Conservation (phyloP, 176 grass and related monocot species). For the Zea luxurians region DNA sequence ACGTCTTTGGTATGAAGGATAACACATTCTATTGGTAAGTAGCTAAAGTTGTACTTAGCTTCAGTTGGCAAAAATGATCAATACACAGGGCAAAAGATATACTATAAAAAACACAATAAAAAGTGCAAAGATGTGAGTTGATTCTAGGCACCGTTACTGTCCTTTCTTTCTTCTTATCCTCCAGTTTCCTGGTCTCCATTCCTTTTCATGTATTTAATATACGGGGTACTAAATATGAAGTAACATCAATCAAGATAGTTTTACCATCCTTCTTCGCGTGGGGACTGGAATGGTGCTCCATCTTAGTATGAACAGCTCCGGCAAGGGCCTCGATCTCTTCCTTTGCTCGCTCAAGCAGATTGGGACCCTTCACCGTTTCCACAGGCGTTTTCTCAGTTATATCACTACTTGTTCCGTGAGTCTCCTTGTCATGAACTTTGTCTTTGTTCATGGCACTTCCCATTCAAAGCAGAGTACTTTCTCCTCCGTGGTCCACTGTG, state of each 20-base stretch:
- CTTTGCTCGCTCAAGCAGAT: constrained; percentile 70
- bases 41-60: not conserved
- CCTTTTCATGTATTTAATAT: not conserved
- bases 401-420: constrained; percentile 57
- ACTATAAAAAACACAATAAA: not conserved
- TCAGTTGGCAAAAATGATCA: not conserved
- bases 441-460: constrained; percentile 34
- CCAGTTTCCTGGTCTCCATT: not conserved
- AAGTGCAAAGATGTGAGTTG: not conserved
- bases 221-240: not conserved
- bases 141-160: not conserved
- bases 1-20: not conserved
- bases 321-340: constrained; percentile 73
- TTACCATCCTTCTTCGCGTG: constrained; percentile 45
- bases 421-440: constrained; percentile 57
- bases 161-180: not conserved
- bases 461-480: not conserved
- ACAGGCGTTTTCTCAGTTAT: constrained; percentile 50
- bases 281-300: constrained; percentile 50
- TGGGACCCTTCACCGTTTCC: constrained; percentile 61
- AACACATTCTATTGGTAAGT: not conserved
- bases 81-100: not conserved
- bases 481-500: not conserved
- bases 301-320: constrained; percentile 48
- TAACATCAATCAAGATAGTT: not conserved